Percentiles rank a stretch among this genome's conserved stretches.
phyloP scores from a whole-genome alignment of 2,329 filamentous ascomycete species.

The Teratosphaeria zuluensis region DNA sequence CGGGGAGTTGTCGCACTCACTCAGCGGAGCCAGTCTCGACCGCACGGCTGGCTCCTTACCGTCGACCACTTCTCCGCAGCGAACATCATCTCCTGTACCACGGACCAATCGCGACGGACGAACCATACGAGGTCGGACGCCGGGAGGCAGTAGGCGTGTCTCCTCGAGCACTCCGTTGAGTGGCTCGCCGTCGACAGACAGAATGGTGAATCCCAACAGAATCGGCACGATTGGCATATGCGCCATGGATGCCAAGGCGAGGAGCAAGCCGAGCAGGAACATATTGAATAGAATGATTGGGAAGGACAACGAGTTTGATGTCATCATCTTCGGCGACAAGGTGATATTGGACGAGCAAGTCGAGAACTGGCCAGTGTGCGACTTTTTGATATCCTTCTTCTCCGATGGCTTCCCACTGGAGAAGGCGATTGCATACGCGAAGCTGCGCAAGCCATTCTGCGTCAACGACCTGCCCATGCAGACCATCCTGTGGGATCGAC shows the following conservation, averaged over 20 bases:
- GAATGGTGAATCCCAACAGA: conserved; percentile 43
- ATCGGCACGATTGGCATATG: conserved; percentile 78
- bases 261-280: conserved; percentile 93
- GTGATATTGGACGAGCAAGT: conserved; percentile 95
- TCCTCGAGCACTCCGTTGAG: conserved; percentile 77
- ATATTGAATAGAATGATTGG: conserved; percentile 87
- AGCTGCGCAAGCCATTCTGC: conserved; percentile 87
- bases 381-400: conserved; percentile 97
- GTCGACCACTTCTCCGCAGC: conserved; percentile 67
- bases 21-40: conserved; percentile 40
- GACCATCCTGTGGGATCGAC: conserved; percentile 89
- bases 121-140: conserved; percentile 31
- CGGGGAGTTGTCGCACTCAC: conserved; percentile 32
- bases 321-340: conserved; percentile 97
- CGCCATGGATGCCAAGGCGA: conserved; percentile 87
- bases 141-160: conserved; percentile 59
- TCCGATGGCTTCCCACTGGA: conserved; percentile 94
- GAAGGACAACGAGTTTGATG: conserved; percentile 88
- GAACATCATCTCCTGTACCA: conserved; percentile 11
- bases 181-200: conserved; percentile 67
- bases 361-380: conserved; percentile 92
- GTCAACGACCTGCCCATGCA: conserved; percentile 98
- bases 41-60: conserved; percentile 59
- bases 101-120: conserved; percentile 11
- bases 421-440: conserved; percentile 92